phyloP scores from a whole-genome alignment of 2,329 filamentous ascomycete genomes.

The Exophiala sideris region DNA sequence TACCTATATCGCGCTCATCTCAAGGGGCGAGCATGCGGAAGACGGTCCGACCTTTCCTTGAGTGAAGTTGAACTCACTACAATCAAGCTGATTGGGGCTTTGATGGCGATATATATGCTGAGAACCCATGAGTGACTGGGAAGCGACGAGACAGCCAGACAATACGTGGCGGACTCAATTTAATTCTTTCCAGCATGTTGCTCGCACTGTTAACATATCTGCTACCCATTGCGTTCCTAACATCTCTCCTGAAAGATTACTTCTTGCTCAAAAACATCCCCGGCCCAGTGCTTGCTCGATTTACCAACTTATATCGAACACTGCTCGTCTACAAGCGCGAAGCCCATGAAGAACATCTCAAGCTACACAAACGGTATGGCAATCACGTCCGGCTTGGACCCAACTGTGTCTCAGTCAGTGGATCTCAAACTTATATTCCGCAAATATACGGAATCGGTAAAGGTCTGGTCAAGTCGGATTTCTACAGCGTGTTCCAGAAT shows the following conservation, averaged over 20 bases:
- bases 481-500: constrained; percentile 33
- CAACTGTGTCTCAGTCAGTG: constrained; percentile 31
- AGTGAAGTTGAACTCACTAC: too few relatives aligned
- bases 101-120: not conserved
- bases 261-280: constrained; percentile 26
- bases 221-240: constrained; percentile 6
- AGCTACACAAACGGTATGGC: constrained; percentile 31
- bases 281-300: constrained; percentile 29
- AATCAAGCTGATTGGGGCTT: too few relatives aligned
- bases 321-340: constrained; percentile 27
- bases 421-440: constrained; percentile 17
- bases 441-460: constrained; percentile 29
- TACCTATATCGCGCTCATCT: too few relatives aligned
- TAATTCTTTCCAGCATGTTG: constrained; percentile 6
- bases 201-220: constrained; percentile 10
- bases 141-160: not conserved
- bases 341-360: constrained; percentile 28
- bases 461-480: constrained; percentile 27
- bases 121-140: not conserved
- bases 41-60: too few relatives aligned
- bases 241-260: constrained; percentile 33
- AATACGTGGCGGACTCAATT: too few relatives aligned
- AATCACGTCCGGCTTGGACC: constrained; percentile 32
- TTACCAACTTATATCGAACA: constrained; percentile 31
- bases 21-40: too few relatives aligned